Conservation (phyloP, 2,329 filamentous ascomycete species). For the Pseudogymnoascus sp. region DNA sequence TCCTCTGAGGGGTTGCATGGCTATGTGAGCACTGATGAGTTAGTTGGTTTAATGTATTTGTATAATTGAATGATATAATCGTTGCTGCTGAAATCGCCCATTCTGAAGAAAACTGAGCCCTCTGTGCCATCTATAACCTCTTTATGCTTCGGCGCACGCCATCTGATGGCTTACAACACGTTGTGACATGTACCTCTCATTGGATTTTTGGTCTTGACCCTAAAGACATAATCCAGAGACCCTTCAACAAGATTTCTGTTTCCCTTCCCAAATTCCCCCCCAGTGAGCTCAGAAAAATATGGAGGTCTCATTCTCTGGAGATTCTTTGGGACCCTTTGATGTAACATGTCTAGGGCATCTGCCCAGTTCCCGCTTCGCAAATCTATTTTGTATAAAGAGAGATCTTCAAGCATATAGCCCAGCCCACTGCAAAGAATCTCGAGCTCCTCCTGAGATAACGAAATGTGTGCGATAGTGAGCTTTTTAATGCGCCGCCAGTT, state of each 20-base stretch:
- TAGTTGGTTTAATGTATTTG: not conserved
- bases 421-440: not conserved
- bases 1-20: not conserved
- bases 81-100: not conserved
- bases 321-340: not conserved
- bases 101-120: not conserved
- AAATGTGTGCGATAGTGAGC: not conserved
- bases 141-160: not conserved
- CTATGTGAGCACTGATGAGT: not conserved
- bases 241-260: not conserved
- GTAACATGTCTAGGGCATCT: not conserved
- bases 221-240: not conserved
- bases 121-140: not conserved
- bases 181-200: not conserved
- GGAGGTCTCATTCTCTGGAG: not conserved
- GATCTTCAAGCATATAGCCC: not conserved
- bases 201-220: not conserved
- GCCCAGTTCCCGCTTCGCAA: constrained; percentile 5
- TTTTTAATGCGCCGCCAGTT: constrained; percentile 3
- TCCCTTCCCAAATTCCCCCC: not conserved
- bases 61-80: not conserved
- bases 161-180: not conserved
- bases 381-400: not conserved
- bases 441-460: not conserved
- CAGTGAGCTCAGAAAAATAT: not conserved